A percentile compares a stretch with the other conserved stretches of the same genome.
These are phyloP conservation scores for Cyberlindnera samutprakarnensis DNA, from an alignment of 805 yeast species.

Conservation along the genomic window DNA sequence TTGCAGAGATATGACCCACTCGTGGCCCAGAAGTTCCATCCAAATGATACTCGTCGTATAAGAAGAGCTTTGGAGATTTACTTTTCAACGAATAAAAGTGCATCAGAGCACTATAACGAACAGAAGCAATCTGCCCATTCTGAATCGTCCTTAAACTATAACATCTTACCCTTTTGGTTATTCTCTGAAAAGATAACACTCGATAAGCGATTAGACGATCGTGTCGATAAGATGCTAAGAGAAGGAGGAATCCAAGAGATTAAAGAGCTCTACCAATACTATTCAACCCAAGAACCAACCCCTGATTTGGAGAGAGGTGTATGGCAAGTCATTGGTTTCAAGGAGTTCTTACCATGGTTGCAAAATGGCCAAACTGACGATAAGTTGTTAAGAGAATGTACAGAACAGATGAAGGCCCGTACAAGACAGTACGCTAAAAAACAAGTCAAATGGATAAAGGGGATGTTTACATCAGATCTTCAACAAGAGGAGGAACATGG, in stretches of 20 bases:
- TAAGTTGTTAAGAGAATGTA: constrained; percentile 34
- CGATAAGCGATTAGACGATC: constrained; percentile 54
- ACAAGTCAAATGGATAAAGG: constrained; percentile 88
- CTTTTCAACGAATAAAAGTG: constrained; percentile 53
- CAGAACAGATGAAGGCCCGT: constrained; percentile 70
- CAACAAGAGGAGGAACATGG: constrained; percentile 36
- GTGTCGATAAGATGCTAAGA: constrained; percentile 81
- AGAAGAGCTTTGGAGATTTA: constrained; percentile 76
- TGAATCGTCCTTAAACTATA: constrained; percentile 46
- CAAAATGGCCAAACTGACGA: constrained; percentile 16
- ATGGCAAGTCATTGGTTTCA: constrained; percentile 94
- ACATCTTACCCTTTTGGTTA: constrained; percentile 74
- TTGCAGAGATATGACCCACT: constrained; percentile 57
- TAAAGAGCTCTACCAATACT: constrained; percentile 44
- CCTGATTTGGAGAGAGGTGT: constrained; percentile 67
- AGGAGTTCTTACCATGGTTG: constrained; percentile 77
- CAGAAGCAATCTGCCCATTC: constrained; percentile 41
- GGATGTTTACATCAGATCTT: constrained; percentile 56
- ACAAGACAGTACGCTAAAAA: constrained; percentile 83
- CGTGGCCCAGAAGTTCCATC: constrained; percentile 80
- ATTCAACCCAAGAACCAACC: constrained; percentile 23
- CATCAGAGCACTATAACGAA: constrained; percentile 62
- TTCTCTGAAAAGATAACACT: constrained; percentile 56
- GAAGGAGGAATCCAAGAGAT: constrained; percentile 69
- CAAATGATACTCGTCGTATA: constrained; percentile 76